Conservation (phyloP, 306 rosid genomes). For the Quercus glauca region DNA sequence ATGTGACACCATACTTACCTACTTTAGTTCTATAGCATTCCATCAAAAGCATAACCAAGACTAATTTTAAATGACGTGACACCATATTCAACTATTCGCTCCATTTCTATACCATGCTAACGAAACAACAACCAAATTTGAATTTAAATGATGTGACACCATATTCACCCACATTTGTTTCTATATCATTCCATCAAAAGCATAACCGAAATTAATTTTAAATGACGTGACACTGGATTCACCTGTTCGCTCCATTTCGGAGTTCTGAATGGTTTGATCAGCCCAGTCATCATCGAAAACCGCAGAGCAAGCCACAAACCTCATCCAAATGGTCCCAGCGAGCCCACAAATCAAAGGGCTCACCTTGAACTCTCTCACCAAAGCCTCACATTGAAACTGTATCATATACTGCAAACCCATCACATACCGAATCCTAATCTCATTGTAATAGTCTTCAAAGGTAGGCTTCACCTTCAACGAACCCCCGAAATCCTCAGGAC, state of each 20-base stretch:
- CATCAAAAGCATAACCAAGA: too few relatives aligned
- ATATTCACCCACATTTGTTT: too few relatives aligned
- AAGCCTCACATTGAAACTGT: slow-evolving; percentile 72
- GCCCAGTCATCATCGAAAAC: slow-evolving; percentile 67
- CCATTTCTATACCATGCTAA: too few relatives aligned
- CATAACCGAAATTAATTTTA: too few relatives aligned
- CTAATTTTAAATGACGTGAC: too few relatives aligned
- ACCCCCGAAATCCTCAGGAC: slow-evolving; percentile 54
- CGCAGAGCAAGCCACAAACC: slow-evolving; percentile 60
- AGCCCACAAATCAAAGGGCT: slow-evolving; percentile 78
- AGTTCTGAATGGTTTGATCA: slow-evolving; percentile 44
- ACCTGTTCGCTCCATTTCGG: slow-evolving; percentile 64
- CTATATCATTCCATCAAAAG: too few relatives aligned
- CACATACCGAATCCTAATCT: slow-evolving; percentile 65
- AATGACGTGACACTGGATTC: background rate
- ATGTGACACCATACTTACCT: too few relatives aligned
- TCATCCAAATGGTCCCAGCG: slow-evolving; percentile 75
- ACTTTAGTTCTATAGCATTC: too few relatives aligned
- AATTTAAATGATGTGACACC: too few relatives aligned
- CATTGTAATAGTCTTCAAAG: slow-evolving; percentile 50
- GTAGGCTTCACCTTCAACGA: slow-evolving; percentile 10
- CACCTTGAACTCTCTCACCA: slow-evolving; percentile 73
- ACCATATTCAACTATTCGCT: too few relatives aligned
- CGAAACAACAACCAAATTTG: too few relatives aligned
- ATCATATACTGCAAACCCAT: slow-evolving; percentile 77